Conservation (phyloP, 164 flowering plant species). For the grape (Vitis vinifera) region ASM3070453v1 NC_081812.1:14819001-14819500, state of each 20-base stretch:
- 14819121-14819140: no score
- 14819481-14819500: no score
- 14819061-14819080: no score
- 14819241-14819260: neutral
- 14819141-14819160: no score
- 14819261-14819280: neutral
- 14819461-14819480: slow-evolving; percentile 47
- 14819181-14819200: slow-evolving; percentile 1
- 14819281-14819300: neutral
- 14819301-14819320: neutral
- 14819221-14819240: neutral
- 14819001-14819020: no score
- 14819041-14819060: no score
- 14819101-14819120: no score
- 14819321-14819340: neutral
- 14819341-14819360: neutral
- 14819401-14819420: slow-evolving; percentile 78
- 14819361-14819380: slow-evolving; percentile 71
- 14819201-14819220: neutral
- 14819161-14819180: neutral
- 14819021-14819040: no score
- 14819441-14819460: slow-evolving; percentile 71
- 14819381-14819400: slow-evolving; percentile 58
- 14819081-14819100: no score
- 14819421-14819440: slow-evolving; percentile 66